Evolutionary conservation across 108 stramenopile genomes (phyloP).

Genomic region (Nitzschia sp.): DNA sequence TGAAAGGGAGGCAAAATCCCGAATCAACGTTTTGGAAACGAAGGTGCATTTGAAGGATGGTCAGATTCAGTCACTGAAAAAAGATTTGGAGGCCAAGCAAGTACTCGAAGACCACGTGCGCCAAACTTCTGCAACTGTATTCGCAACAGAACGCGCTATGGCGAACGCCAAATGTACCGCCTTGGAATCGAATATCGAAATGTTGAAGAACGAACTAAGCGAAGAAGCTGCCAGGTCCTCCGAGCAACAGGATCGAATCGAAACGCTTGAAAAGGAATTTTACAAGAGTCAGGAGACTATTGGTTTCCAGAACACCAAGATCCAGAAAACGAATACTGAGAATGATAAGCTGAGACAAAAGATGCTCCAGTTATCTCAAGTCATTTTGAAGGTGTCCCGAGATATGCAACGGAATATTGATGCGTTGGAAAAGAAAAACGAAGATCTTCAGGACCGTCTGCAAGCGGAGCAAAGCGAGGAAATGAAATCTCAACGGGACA

Average conservation of each 20-base stretch:
- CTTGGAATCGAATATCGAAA: slow-evolving; percentile 2
- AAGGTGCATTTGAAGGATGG: neutral
- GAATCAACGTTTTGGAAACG: neutral
- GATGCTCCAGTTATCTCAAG: neutral
- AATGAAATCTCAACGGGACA: neutral
- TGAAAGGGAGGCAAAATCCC: neutral
- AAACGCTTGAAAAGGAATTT: neutral
- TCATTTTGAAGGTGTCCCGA: neutral
- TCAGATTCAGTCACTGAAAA: neutral
- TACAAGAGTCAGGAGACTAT: neutral
- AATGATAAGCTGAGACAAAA: neutral
- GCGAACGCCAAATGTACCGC: neutral
- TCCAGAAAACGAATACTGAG: neutral
- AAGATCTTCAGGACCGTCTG: neutral
- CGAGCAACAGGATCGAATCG: neutral
- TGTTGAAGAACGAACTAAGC: neutral
- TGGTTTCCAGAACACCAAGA: too few species aligned
- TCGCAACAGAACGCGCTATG: neutral
- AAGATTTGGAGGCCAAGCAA: neutral
- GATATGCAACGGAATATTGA: neutral
- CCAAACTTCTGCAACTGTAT: neutral
- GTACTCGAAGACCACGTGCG: neutral
- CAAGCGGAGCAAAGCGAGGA: neutral
- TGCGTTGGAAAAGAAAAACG: neutral
- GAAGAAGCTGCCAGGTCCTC: neutral